A percentile compares a stretch with the other conserved stretches of the same genome.
Conservation (phyloP, 371 early-diverging fungal species). For the Mortierella sp. region DNA sequence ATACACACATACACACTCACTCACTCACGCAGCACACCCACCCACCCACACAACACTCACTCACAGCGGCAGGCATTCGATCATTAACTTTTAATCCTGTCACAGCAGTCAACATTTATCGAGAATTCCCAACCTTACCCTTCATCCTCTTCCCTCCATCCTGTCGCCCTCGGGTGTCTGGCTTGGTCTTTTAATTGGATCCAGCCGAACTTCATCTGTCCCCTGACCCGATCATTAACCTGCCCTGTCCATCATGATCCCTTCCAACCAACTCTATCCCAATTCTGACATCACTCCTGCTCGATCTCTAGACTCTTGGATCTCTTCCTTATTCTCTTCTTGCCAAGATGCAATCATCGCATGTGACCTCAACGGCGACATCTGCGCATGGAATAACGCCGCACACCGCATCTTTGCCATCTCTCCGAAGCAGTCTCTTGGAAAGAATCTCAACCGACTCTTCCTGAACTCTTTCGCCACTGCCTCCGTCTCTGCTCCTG, state of each 20-base stretch:
- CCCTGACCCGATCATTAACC: not conserved
- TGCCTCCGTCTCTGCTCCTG: no score
- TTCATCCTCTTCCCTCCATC: no score
- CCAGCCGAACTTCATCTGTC: not conserved
- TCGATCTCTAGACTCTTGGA: slow-evolving; percentile 22
- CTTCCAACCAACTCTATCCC: not conserved
- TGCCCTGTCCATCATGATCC: slow-evolving; percentile 17
- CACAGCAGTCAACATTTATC: no score
- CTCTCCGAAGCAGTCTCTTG: slow-evolving; percentile 33
- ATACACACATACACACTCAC: no score
- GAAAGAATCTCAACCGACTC: slow-evolving; percentile 34
- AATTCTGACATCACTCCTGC: slow-evolving; percentile 4
- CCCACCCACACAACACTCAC: no score
- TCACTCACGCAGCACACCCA: no score
- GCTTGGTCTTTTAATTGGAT: not conserved
- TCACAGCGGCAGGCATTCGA: no score
- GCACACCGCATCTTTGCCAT: slow-evolving; percentile 36
- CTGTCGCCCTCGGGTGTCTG: no score
- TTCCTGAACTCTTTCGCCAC: not conserved
- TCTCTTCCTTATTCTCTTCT: slow-evolving; percentile 40
- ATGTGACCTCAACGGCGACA: slow-evolving; percentile 40
- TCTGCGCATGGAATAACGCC: slow-evolving; percentile 41
- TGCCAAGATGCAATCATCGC: slow-evolving; percentile 38
- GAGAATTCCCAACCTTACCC: no score
- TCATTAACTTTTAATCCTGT: no score